Conservation (phyloP, 148 eudicot species). For the Persicaria tinctoria region DNA sequence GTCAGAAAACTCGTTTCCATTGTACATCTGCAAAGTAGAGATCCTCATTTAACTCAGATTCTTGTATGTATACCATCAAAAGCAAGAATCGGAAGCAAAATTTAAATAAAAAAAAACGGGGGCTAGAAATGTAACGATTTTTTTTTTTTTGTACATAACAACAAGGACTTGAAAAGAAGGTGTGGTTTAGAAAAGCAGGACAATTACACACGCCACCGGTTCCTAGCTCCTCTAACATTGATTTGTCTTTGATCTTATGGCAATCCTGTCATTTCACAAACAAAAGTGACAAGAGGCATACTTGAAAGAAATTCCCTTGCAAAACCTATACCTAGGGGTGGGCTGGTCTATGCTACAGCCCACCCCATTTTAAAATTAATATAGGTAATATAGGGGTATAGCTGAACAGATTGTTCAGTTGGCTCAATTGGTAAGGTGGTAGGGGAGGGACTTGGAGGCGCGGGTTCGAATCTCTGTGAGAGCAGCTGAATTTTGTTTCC, state of each 20-base stretch:
- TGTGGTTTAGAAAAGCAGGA: not conserved
- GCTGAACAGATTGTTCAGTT: too few relatives aligned
- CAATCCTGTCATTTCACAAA: not conserved
- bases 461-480: too few relatives aligned
- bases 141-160: not conserved
- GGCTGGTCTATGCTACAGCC: too few relatives aligned
- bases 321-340: too few relatives aligned
- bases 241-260: not conserved
- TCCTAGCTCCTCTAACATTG: too few relatives aligned
- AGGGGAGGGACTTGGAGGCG: too few relatives aligned
- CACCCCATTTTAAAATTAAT: too few relatives aligned
- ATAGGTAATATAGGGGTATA: too few relatives aligned
- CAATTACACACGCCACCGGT: too few relatives aligned
- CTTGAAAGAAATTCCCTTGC: constrained; percentile 68
- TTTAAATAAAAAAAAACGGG: too few relatives aligned
- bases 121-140: not conserved
- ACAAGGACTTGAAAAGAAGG: not conserved
- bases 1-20: not conserved
- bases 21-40: not conserved
- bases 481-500: too few relatives aligned
- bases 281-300: constrained; percentile 12
- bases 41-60: not conserved
- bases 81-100: not conserved
- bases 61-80: not conserved
- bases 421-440: too few relatives aligned